Base-by-base conservation (phyloP, 2,329 filamentous ascomycete genomes). In the Trichoderma lentiforme region DNA sequence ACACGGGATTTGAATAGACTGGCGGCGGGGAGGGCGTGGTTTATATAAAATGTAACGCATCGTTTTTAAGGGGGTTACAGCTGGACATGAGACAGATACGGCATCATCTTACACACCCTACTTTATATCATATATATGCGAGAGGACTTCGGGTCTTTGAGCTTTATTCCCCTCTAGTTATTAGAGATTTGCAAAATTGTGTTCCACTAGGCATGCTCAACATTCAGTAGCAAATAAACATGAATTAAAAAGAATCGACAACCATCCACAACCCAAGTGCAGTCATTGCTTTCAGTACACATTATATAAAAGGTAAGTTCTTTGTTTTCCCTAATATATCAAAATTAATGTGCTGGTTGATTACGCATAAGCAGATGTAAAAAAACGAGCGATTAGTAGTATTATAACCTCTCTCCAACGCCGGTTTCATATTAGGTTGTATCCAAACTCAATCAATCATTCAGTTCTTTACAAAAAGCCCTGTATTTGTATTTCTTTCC, bases 331-430 rank as follows among this genome's bases (percentile, higher is more conserved):
- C 21, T 30, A 30, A 56, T 72, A 14, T 28, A 66, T 60, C 66
- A 62, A 51, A 62, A 8, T 8, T 67, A 43, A 39, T 9, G 28
- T 68, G 36, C 36, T 12, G 43, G 28, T 47, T 34, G 28, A 51
- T 70, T 73, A 67, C 64, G 66, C 70, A n/a, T 70, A 70, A 53
- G 71, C 73, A 67, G 9, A 65, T 51, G 30, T 28, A 61, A 74
- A 73, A 64, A 75, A 76, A 71, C 76, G 73, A 78, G 74, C 73
- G 75, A 73, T 75, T 74, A 74, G 39, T 68, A 58, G 64, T 68
- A 51, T 51, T 62, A 53, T 36, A 77, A 68, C 73, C 73, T 77
- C 74, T 75, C 73, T 75, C 73, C 74, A 76, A 77, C 76, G 76
- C 75, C 75, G 71, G 70, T 73, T 69, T 72, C 72, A 62, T 73